A percentile compares a stretch with the other conserved stretches of the same genome.
Evolutionary conservation across 148 eudicot species (phyloP).

Genomic region (Spergularia bocconei): DNA sequence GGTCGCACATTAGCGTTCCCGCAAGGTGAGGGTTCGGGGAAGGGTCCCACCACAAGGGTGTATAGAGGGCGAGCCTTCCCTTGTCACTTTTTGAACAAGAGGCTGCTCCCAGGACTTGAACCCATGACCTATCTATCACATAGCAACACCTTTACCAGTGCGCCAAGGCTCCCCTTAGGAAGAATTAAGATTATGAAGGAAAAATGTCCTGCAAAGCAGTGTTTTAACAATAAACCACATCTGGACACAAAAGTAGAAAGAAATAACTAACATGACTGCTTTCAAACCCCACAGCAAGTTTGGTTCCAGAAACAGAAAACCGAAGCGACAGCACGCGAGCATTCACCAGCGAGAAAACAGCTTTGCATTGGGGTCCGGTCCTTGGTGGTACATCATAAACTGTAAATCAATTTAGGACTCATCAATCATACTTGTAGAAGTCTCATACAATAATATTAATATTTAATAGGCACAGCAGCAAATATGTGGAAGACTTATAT

Average conservation of each 20-base stretch:
- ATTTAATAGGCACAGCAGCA: not conserved
- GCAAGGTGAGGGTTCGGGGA: no score
- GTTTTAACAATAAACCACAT: not conserved
- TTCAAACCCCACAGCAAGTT: constrained; percentile 68
- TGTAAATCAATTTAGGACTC: constrained; percentile 18
- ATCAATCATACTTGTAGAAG: constrained; percentile 5
- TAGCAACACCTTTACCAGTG: no score
- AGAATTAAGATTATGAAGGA: not conserved
- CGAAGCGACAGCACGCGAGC: constrained; percentile 53
- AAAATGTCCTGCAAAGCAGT: not conserved
- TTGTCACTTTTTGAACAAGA: no score
- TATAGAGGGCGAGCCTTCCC: no score
- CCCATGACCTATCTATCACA: no score
- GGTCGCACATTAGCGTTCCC: no score
- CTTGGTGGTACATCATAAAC: constrained; percentile 43
- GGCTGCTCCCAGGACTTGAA: no score
- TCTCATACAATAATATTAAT: not conserved
- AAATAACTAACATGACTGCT: constrained; percentile 53
- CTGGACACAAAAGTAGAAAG: not conserved
- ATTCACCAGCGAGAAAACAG: constrained; percentile 46
- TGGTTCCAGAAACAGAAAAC: constrained; percentile 54
- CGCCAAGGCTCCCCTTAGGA: no score
- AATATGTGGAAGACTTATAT: not conserved
- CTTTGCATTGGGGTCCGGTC: constrained; percentile 51
- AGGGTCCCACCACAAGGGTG: no score